Evolutionary conservation across 305 asterid species (phyloP).

Genomic region (Petunia hybrid): DNA sequence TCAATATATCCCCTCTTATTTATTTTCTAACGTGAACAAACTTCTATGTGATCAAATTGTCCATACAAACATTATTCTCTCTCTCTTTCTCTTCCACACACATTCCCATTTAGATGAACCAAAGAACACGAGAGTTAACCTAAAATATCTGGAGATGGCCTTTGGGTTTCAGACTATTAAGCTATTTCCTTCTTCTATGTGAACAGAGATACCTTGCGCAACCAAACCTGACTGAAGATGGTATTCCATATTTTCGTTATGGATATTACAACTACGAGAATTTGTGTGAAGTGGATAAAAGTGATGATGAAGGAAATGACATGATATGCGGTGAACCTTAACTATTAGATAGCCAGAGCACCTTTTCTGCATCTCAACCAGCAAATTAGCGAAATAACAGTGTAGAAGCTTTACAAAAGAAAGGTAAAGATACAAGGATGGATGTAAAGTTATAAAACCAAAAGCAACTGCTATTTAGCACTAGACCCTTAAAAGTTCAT

Average conservation of each 20-base stretch:
- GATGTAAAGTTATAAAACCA: neutral
- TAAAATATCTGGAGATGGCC: neutral
- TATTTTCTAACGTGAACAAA: neutral
- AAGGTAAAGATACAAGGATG: neutral
- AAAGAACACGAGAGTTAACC: neutral
- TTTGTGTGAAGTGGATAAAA: neutral
- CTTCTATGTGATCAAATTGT: neutral
- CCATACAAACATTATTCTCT: neutral
- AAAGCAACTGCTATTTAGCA: neutral
- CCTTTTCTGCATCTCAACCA: constrained; percentile 11
- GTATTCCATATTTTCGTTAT: neutral
- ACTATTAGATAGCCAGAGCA: neutral
- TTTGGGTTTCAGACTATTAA: neutral
- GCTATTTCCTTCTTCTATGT: neutral
- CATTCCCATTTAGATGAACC: neutral
- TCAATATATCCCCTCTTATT: neutral
- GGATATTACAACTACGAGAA: neutral
- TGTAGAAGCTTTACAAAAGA: neutral
- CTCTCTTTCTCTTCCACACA: neutral
- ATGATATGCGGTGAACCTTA: constrained; percentile 7
- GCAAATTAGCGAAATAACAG: neutral
- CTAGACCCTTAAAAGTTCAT: constrained; percentile 21
- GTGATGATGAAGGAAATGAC: neutral
- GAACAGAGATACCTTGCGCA: neutral
- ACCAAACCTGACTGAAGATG: constrained; percentile 11